Base-by-base conservation (phyloP, 306 rosid genomes). In the Comarum palustre region DNA sequence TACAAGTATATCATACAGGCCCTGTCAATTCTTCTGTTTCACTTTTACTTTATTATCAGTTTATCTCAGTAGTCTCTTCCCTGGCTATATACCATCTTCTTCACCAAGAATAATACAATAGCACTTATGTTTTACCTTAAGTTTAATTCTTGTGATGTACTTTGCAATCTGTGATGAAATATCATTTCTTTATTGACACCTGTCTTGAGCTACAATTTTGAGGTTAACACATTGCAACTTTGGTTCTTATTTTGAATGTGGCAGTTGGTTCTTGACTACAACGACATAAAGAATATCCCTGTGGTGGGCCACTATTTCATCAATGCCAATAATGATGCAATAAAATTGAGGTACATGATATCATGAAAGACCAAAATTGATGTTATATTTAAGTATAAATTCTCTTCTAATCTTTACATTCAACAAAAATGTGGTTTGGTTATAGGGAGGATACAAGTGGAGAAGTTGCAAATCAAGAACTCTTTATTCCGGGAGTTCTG, bases 221-320 rank as follows among this genome's bases (percentile, higher is more conserved):
- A 48, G 31, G 42, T 60, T 72, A 27, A 67, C 34, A 70, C n/a
- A n/a, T 79, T 69, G 46, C 62, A 47, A 75, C 65, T 62, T 58
- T 70, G 82, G 78, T 73, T 75, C 55, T 66, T 67, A 59, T 50
- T 71, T 69, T 78, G 82, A 45, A 77, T 65, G 22, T 69, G 82
- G 78, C 89, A 92, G 98, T n/a, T 90, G 52, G 50, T 77, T 72
- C 84, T 92, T 32, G 98, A 92, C 67, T 83, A 88, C 86, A 80
- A 88, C 14, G 98, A 92, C 89, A 55, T 90, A 46, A 85, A 71
- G 34, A 87, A 83, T 75, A 86, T 92, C 62, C 96, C 98, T 5
- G 10, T 84, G 16, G 15, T 87, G 64, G 85, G 67, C 20, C 84
- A 86, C 78, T n/a, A 0, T 63, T 50, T 87, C 60, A 82, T 45